Evolutionary conservation across 116 monocot genomes (phyloP), one percentile per base, ranked within the genome.

Genomic region (Papilionanthe hybrid): DNA sequence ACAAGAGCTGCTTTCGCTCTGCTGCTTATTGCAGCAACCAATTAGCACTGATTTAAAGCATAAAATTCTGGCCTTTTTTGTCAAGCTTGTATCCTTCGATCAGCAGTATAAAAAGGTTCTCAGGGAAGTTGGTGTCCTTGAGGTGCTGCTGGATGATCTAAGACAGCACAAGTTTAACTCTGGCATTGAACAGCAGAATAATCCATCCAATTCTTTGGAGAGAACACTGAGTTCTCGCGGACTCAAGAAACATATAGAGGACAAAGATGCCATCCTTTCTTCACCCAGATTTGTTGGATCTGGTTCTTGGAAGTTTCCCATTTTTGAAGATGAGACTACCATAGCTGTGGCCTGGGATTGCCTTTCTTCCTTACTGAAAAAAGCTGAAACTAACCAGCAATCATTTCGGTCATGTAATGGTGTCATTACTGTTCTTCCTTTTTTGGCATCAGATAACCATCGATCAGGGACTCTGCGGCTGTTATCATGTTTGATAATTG

Each of bases 1-100:
- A 79, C 99, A 99, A 83, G 99, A 99, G 66, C 79, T 99, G 84
- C 89, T 99, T 79, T 95, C 99, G 77, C 93, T 99, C 65, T 99
- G 99, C 75, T 99, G 95, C 82, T 89, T 99, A 72, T 85, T 99
- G 78, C 95, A 99, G 82, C 99, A 99, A 72, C 90, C 99, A 65
- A 95, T 90, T 60, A 84, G 89, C 75, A 84, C 92, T 56, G 84
- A 63, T 79, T 66, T 99, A 72, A 91, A 93, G 50, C 95, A 89
- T 66, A 89, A 88, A 23, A 95, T 99, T 83, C 95, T 99, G 80
- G 83, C 93, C 23, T 95, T 99, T 80, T 99, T 95, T 83, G 99
- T 95, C 5, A 99, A 99, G 88, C 88, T 99, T 15, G 56, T 99
- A 41, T 95, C 99, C 29, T 99, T 99, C 83, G 99, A 99, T 85